Base-by-base conservation (phyloP, 2,329 filamentous ascomycete genomes). In the Arthroderma sp. region DNA sequence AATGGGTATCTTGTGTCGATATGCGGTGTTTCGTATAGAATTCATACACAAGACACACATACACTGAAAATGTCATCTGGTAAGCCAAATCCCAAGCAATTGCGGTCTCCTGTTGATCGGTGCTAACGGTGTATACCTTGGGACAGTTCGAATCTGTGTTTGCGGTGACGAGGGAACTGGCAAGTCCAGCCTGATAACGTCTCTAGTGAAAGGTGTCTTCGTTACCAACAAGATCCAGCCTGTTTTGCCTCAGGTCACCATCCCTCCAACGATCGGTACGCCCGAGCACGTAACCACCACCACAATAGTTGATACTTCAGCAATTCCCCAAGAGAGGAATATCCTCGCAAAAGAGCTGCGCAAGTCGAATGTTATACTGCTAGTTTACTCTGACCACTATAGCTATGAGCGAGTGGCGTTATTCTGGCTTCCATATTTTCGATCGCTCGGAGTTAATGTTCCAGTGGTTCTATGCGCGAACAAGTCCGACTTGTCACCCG, bases 401-500 rank as follows among this genome's bases (percentile, higher is more conserved):
- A 96, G 88, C 73, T 98, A 96, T 68, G 91, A 98, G 62, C 75
- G 91, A 33, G 88, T 98, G 3, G 91, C 89, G 3, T 72, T 98
- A 38, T 98, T 96, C 65, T 98, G 91, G 91, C 83, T 98, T 77
- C 91, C 91, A 7, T 93, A 95, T 65, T 96, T 98, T 60, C 83
- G 91, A 49, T 94, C 88, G 3, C 76, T 98, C 34, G 91, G 91
- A n/a, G 91, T 98, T 60, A 98, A 98, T 61, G 87, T 98, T 22
- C 91, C 91, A 0, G 91, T 98, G 7, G 88, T 98, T 38, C 70
- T 98, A 46, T 96, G 91, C 58, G 87, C 91, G 58, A 96, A 96
- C 71, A 98, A 98, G 65, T 86, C 86, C n/a, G 91, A 98, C 57
- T 71, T 95, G 44, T 77, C 79, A 2, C 77, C 75, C 3, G 81